These are phyloP conservation scores for Pythium rishiriense DNA, from an alignment of 352 stramenopile genomes.

Conservation along the genomic window DNA sequence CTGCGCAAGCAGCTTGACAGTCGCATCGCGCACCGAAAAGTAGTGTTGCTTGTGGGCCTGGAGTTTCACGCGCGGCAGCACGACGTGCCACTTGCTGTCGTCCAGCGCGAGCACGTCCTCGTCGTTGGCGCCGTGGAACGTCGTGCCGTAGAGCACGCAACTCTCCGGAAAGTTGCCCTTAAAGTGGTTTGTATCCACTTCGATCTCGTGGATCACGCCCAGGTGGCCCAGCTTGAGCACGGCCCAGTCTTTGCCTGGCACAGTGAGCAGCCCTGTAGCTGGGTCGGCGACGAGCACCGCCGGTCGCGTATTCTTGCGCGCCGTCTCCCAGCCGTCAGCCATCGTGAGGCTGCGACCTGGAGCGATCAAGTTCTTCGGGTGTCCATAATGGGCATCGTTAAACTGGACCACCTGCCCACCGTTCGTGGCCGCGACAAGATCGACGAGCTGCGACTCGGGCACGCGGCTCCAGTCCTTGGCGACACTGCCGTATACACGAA, in stretches of 20 bases:
- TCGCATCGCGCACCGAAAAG: slow-evolving; percentile 64
- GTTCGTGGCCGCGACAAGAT: slow-evolving; percentile 84
- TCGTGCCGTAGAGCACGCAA: slow-evolving; percentile 75
- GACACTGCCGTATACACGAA: slow-evolving; percentile 82
- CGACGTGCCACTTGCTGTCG: slow-evolving; percentile 75
- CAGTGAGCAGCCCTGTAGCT: slow-evolving; percentile 47
- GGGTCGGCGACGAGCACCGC: slow-evolving; percentile 56
- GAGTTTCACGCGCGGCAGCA: slow-evolving; percentile 89
- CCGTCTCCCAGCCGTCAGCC: slow-evolving; percentile 94
- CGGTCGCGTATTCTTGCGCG: slow-evolving; percentile 86
- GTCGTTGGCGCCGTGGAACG: slow-evolving; percentile 41
- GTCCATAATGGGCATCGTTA: slow-evolving; percentile 94
- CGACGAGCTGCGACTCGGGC: slow-evolving; percentile 50
- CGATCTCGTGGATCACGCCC: slow-evolving; percentile 63
- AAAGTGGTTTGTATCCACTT: slow-evolving; percentile 95
- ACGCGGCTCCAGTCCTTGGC: slow-evolving; percentile 65
- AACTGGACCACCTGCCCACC: slow-evolving; percentile 88
- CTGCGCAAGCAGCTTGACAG: slow-evolving; percentile 53
- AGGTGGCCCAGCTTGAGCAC: slow-evolving; percentile 89
- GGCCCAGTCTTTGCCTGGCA: slow-evolving; percentile 91
- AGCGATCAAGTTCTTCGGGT: slow-evolving; percentile 92
- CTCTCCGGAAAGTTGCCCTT: slow-evolving; percentile 96
- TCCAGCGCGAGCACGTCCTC: slow-evolving; percentile 37
- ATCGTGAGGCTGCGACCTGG: slow-evolving; percentile 88
- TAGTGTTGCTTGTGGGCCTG: slow-evolving; percentile 85